Base-by-base conservation (phyloP, 441 rosid species). In the Oxalis stricta region DNA sequence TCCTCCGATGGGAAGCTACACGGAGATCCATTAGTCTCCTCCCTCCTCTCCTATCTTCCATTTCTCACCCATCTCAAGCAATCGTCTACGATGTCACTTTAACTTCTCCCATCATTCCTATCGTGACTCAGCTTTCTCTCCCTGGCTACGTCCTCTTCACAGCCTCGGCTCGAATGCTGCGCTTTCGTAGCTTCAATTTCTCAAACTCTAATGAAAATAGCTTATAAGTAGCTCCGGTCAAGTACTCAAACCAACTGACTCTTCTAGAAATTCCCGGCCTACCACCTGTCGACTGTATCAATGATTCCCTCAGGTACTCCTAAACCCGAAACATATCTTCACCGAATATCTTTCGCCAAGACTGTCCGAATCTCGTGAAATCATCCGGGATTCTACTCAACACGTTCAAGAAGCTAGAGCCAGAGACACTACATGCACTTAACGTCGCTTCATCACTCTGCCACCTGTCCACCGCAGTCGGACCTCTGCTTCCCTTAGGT, bases 111-210 rank as follows among this genome's bases (percentile, higher is more conserved):
- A 56, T 48, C 14, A 19, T 37, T 46, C 43, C 66, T 3, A 23
- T 56, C 42, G 52, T 70, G 33, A 5, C 26, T 21, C 28, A 36
- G 1, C 49, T 68, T 1, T 12, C 35, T 29, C 58, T 67, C 21
- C 68, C 61, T 1, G 41, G 44, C 24, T 67, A 59, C 30, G n/a
- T 53, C 3, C 35, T 63, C 29, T 63, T 63, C 60, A 36, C 56
- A 1, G n/a, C 67, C 0, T 59, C 65, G 0, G 71, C 63, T 2
- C 43, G 48, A 20, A 59, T 71, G 70, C 46, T 48, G n/a, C n/a
- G 34, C 71, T 22, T 52, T 68, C 24, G 31, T 56, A 16, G 7
- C 41, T 1, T 37, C 49, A n/a, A n/a, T 28, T 44, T 43, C 45
- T 61, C 45, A 15, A 20, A 23, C 16, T 29, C 26, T 18, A 26